phyloP scores from a whole-genome alignment of 176 grass and related monocot species.

The Zea mays region Zm-B73-REFERENCE-NAM-5.0 NC_050102.1:141580501-141581000 shows the following conservation, averaged over 20 bases:
- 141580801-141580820: conserved; percentile 19
- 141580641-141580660: conserved; percentile 13
- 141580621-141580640: conserved; percentile 36
- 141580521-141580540: background rate
- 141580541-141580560: conserved; percentile 9
- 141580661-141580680: conserved; percentile 26
- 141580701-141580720: conserved; percentile 29
- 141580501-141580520: background rate
- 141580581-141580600: background rate
- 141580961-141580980: conserved; percentile 16
- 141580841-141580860: conserved; percentile 51
- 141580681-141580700: conserved; percentile 25
- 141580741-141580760: conserved; percentile 34
- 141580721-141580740: conserved; percentile 31
- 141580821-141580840: conserved; percentile 33
- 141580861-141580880: conserved; percentile 16
- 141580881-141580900: background rate
- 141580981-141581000: conserved; percentile 12
- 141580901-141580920: conserved; percentile 16
- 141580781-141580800: conserved; percentile 33
- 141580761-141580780: conserved; percentile 30
- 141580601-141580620: background rate
- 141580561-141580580: background rate
- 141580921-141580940: background rate
- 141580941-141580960: conserved; percentile 8